Percentiles rank a stretch among this genome's conserved stretches.
Conservation (phyloP, 139 green algal species). For the Tetradesmus lagerheimii region DNA sequence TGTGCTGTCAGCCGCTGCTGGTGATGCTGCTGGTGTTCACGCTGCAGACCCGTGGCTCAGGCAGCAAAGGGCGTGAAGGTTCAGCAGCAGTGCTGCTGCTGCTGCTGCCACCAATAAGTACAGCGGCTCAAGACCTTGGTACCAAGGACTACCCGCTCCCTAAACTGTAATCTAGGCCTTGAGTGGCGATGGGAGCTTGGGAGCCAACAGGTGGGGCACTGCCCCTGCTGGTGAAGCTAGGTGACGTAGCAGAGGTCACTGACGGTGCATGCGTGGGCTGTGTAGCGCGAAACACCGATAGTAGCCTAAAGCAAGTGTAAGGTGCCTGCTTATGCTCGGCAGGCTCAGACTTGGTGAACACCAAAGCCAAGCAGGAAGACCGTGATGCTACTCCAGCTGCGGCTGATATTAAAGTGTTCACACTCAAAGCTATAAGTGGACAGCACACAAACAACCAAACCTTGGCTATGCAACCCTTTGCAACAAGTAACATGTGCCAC, state of each 20-base stretch:
- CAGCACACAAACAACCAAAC: background rate
- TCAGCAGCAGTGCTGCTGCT: background rate
- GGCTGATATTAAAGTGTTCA: background rate
- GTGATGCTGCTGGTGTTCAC: background rate
- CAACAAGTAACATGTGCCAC: background rate
- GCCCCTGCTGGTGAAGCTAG: background rate
- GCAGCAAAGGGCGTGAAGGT: background rate
- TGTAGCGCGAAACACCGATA: too few relatives aligned
- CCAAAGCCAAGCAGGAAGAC: background rate
- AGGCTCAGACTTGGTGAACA: background rate
- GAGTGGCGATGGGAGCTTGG: background rate
- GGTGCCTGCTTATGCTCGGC: background rate
- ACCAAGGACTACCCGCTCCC: too few relatives aligned
- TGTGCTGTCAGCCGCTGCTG: background rate
- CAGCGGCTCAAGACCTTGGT: background rate
- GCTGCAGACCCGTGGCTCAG: background rate
- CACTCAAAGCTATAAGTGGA: background rate
- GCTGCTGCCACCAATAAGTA: background rate
- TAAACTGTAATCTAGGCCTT: background rate
- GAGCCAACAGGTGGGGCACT: background rate
- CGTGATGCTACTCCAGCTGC: background rate
- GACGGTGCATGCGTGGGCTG: background rate
- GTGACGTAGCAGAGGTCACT: background rate
- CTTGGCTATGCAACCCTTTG: background rate
- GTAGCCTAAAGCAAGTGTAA: too few relatives aligned